These are phyloP conservation scores for Mentha longifolia DNA, from an alignment of 257 asterid genomes.

Conservation along the genomic window DNA sequence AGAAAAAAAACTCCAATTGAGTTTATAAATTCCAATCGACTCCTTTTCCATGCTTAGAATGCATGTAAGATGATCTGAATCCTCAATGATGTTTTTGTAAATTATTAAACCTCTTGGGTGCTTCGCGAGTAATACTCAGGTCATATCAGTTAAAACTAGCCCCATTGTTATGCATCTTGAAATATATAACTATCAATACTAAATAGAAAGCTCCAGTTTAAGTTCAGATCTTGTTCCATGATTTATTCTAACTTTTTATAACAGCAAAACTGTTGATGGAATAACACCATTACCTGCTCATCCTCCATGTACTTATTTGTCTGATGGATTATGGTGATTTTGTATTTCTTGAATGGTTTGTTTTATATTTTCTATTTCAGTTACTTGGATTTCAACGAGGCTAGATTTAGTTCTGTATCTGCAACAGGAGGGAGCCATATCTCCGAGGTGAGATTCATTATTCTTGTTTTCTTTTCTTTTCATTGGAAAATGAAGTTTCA, in stretches of 20 bases:
- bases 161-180: not conserved
- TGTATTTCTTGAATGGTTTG: not conserved
- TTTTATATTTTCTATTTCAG: constrained; percentile 43
- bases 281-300: not conserved
- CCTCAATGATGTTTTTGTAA: no score
- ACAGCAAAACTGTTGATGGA: not conserved
- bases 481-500: not conserved
- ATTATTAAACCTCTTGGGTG: not conserved
- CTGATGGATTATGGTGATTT: no score
- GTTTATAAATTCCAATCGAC: not conserved
- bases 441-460: constrained; percentile 54
- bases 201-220: not conserved
- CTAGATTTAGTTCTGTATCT: constrained; percentile 44
- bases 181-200: not conserved
- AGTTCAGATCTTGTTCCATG: constrained; percentile 2
- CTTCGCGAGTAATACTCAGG: not conserved
- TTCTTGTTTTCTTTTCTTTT: constrained; percentile 19
- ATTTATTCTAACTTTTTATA: not conserved
- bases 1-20: not conserved
- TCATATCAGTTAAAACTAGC: not conserved
- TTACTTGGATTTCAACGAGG: constrained; percentile 48
- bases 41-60: constrained; percentile 1
- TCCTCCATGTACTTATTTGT: constrained; percentile 11
- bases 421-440: constrained; percentile 53
- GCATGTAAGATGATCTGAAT: not conserved